Conservation (phyloP, 352 stramenopile species). For the Phytophthora aleatoria region DNA sequence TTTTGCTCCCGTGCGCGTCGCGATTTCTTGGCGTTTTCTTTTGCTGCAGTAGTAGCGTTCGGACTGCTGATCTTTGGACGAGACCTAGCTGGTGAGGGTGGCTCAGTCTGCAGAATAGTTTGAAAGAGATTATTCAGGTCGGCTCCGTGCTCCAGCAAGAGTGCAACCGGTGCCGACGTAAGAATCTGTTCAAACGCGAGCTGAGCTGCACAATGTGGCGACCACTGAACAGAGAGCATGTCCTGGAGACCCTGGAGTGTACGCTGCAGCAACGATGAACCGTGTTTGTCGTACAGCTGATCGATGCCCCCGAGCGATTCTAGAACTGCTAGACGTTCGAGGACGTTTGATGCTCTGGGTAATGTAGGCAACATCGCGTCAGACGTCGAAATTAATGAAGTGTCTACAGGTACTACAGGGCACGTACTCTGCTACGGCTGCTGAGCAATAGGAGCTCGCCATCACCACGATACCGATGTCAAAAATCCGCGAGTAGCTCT, state of each 20-base stretch:
- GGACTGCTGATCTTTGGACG: background rate
- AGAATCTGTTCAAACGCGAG: slow-evolving; percentile 41
- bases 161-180: slow-evolving; percentile 11
- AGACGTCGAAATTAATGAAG: background rate
- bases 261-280: slow-evolving; percentile 30
- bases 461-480: slow-evolving; percentile 43
- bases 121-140: slow-evolving; percentile 27
- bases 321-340: slow-evolving; percentile 36
- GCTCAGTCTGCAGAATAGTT: slow-evolving; percentile 10
- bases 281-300: slow-evolving; percentile 42
- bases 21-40: slow-evolving; percentile 12
- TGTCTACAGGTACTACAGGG: slow-evolving; percentile 1
- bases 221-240: slow-evolving; percentile 49
- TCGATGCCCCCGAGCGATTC: slow-evolving; percentile 21
- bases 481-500: slow-evolving; percentile 49
- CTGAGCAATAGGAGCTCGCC: slow-evolving; percentile 25
- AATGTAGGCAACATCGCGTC: slow-evolving; percentile 8
- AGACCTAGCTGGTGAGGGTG: slow-evolving; percentile 1
- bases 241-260: slow-evolving; percentile 20
- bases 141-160: slow-evolving; percentile 15
- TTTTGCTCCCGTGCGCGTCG: slow-evolving; percentile 7
- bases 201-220: slow-evolving; percentile 28
- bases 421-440: slow-evolving; percentile 11
- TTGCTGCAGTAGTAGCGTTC: background rate
- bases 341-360: slow-evolving; percentile 29